A percentile compares a stretch with the other conserved stretches of the same genome.
Conservation (phyloP, 1,284 basidiomycete genomes). For the Microbotryum saponariae region DNA sequence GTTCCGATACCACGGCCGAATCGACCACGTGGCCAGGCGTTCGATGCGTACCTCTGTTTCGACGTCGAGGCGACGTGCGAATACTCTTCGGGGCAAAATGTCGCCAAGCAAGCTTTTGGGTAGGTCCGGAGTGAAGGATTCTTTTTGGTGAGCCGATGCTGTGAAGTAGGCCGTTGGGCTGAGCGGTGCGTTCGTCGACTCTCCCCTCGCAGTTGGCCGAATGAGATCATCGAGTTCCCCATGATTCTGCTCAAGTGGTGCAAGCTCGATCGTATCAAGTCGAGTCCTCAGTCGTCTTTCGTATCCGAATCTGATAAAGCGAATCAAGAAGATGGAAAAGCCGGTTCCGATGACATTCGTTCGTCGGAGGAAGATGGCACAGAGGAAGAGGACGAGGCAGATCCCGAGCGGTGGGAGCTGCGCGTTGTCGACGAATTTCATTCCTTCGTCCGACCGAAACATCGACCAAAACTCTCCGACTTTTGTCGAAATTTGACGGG, state of each 20-base stretch:
- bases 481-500: conserved; percentile 86
- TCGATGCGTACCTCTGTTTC: conserved; percentile 47
- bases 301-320: background rate
- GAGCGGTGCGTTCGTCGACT: background rate
- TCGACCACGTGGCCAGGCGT: conserved; percentile 25
- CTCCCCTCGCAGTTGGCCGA: conserved; percentile 53
- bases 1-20: background rate
- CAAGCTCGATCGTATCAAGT: conserved; percentile 2
- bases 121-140: background rate
- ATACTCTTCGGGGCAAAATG: conserved; percentile 25
- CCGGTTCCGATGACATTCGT: too few relatives aligned
- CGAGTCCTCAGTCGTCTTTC: background rate
- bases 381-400: conserved; percentile 45
- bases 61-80: conserved; percentile 89
- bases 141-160: too few relatives aligned
- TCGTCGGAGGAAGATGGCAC: conserved; percentile 43
- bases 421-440: conserved; percentile 71
- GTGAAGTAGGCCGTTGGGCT: too few relatives aligned
- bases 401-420: conserved; percentile 42
- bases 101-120: conserved; percentile 19
- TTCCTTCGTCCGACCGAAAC: conserved; percentile 78
- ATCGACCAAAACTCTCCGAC: conserved; percentile 66
- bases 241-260: conserved; percentile 77
- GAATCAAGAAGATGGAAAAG: too few relatives aligned
- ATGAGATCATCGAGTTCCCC: conserved; percentile 91